Conservation (phyloP, 148 eudicot genomes). For the Gaultheria prostrata region DNA sequence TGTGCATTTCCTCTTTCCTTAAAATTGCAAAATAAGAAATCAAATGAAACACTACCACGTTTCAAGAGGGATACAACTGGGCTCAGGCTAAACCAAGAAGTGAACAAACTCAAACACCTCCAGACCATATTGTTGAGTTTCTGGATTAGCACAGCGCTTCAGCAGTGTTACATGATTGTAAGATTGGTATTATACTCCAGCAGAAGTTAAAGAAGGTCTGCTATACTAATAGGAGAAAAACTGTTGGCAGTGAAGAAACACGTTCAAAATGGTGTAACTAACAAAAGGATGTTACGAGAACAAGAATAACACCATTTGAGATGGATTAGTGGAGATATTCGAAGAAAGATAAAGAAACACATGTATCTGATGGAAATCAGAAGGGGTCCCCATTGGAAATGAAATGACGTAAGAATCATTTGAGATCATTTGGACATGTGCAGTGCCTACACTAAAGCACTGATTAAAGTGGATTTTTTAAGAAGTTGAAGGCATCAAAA, state of each 20-base stretch:
- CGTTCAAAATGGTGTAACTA: not conserved
- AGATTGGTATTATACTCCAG: not conserved
- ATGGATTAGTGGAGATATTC: not conserved
- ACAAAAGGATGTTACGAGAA: not conserved
- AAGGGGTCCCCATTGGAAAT: not conserved
- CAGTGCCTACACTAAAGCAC: not conserved
- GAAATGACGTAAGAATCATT: not conserved
- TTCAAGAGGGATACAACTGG: not conserved
- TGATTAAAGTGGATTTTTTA: not conserved
- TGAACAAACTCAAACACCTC: not conserved
- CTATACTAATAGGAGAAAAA: not conserved
- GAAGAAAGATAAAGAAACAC: not conserved
- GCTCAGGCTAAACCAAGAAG: not conserved
- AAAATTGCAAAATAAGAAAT: not conserved
- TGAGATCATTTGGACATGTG: not conserved
- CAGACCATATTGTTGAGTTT: not conserved
- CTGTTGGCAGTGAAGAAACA: not conserved
- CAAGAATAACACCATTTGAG: not conserved
- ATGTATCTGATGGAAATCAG: not conserved
- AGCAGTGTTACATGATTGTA: not conserved
- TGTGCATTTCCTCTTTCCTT: not conserved
- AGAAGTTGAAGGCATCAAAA: slow-evolving; percentile 3
- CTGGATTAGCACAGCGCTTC: not conserved
- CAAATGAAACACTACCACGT: not conserved
- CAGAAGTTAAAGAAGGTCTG: not conserved